A percentile compares a stretch with the other conserved stretches of the same genome.
Conservation (phyloP, 148 eudicot genomes). For the Vaccinium macrocarpon region DNA sequence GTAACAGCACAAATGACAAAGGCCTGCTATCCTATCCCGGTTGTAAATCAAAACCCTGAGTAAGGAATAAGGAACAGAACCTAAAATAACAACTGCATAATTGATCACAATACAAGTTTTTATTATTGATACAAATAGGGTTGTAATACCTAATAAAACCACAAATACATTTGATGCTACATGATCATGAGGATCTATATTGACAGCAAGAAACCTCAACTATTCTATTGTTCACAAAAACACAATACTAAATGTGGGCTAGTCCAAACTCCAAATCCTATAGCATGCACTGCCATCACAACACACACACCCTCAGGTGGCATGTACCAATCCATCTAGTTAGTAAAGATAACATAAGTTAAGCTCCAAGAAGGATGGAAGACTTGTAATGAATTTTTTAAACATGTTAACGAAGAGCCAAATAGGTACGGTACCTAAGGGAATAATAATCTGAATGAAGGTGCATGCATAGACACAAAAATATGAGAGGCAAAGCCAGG, state of each 20-base stretch:
- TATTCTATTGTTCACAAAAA: background rate
- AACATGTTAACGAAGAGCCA: background rate
- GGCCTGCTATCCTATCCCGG: background rate
- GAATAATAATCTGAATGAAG: background rate
- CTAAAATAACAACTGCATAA: background rate
- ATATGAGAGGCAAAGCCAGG: background rate
- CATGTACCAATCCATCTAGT: background rate
- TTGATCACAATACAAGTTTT: background rate
- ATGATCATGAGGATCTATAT: background rate
- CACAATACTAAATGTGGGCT: background rate
- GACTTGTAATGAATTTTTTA: background rate
- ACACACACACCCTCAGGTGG: background rate
- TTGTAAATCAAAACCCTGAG: background rate
- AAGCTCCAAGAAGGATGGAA: background rate
- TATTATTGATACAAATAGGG: background rate
- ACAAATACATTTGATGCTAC: background rate
- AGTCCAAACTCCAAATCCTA: background rate
- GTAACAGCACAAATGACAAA: background rate
- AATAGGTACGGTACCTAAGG: too few species aligned
- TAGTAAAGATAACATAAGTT: background rate
- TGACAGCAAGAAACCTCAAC: background rate
- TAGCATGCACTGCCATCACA: constrained; percentile 4
- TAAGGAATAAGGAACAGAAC: background rate
- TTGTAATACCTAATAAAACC: background rate
- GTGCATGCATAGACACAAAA: background rate